Evolutionary conservation across 768 basidiomycete species (phyloP).

Genomic region (Suillus plorans): DNA sequence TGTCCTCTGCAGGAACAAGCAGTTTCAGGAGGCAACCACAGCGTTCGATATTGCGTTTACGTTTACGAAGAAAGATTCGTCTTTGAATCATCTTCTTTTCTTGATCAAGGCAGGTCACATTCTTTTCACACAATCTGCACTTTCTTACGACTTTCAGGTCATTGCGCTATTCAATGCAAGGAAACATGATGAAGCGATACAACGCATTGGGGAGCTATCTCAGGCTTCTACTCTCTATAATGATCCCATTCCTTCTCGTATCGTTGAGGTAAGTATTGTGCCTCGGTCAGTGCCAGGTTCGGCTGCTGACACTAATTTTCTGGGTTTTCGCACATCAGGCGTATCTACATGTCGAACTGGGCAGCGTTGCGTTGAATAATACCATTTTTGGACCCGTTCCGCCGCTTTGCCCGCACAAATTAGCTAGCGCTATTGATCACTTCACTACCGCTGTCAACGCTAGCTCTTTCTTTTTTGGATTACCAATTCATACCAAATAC

Average conservation of each 20-base stretch:
- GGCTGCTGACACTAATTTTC: background rate
- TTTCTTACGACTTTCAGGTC: background rate
- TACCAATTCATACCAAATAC: background rate
- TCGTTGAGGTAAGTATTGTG: background rate
- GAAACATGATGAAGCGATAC: background rate
- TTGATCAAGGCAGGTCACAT: background rate
- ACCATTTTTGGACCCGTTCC: background rate
- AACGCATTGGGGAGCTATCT: background rate
- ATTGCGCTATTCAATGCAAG: background rate
- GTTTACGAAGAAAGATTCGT: background rate
- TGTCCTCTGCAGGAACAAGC: background rate
- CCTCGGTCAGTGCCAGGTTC: background rate
- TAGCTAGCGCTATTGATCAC: background rate
- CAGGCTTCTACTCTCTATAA: background rate
- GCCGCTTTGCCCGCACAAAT: background rate
- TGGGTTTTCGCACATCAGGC: background rate
- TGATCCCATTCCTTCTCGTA: background rate
- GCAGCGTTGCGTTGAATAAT: background rate
- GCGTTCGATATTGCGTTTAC: background rate
- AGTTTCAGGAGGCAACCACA: background rate
- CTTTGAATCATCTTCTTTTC: background rate
- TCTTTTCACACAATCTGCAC: background rate
- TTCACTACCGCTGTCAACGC: background rate
- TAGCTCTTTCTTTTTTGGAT: background rate
- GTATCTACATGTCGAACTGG: background rate